Conservation (phyloP, 495 filamentous ascomycete genomes). For the Hypoxylon subgilvum region DNA sequence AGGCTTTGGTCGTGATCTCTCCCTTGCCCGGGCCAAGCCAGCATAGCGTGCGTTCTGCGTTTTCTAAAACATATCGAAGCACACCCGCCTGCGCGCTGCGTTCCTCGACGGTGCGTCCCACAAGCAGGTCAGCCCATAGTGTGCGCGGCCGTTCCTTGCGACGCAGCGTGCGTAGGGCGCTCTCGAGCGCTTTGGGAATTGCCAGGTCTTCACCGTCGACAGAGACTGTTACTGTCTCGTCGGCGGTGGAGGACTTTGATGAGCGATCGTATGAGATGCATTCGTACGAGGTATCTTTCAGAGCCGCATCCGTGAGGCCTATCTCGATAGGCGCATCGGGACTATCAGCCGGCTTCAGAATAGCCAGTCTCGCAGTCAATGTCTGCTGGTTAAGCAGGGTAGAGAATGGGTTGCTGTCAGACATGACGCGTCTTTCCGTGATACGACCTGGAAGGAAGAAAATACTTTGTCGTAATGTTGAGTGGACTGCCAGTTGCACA, state of each 20-base stretch:
- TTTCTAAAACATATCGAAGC: conserved; percentile 20
- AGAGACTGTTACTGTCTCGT: conserved; percentile 2
- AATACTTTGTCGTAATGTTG: neutral
- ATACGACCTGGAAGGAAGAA: neutral
- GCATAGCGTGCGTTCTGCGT: conserved; percentile 37
- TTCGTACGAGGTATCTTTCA: conserved; percentile 35
- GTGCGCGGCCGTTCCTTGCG: conserved; percentile 33
- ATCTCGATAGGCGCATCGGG: conserved; percentile 28
- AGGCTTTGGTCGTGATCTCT: conserved; percentile 18
- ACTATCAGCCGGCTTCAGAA: conserved; percentile 27
- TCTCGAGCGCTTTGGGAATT: conserved; percentile 26
- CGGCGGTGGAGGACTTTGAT: neutral
- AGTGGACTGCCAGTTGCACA: neutral
- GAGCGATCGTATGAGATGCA: conserved; percentile 40
- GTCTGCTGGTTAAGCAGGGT: conserved; percentile 2
- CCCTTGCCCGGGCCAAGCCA: conserved; percentile 30
- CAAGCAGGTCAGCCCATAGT: conserved; percentile 37
- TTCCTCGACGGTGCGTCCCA: conserved; percentile 31
- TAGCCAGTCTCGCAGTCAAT: conserved; percentile 16
- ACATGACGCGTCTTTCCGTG: conserved; percentile 2
- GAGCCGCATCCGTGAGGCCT: conserved; percentile 16
- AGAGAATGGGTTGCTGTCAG: conserved; percentile 17
- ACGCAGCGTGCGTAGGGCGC: conserved; percentile 32
- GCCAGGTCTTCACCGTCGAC: conserved; percentile 20
- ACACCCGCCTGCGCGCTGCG: conserved; percentile 17